These are phyloP conservation scores for Symbiodinium natans DNA, from an alignment of 73 alveolate species.

Conservation along the genomic window DNA sequence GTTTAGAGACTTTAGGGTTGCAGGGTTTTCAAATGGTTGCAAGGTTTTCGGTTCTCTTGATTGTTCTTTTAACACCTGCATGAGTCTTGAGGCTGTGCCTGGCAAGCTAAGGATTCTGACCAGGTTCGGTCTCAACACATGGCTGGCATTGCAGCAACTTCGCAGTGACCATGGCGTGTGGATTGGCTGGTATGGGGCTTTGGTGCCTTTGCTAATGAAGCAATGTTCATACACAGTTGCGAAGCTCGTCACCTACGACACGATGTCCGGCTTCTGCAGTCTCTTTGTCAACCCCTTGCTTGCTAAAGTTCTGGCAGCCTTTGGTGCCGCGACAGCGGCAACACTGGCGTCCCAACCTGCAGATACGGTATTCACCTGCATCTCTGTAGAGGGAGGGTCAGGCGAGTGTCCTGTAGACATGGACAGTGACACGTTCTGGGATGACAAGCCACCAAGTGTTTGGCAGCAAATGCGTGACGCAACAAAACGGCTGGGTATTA, in stretches of 20 bases:
- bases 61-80: too few relatives aligned
- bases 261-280: constrained; percentile 1
- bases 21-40: too few relatives aligned
- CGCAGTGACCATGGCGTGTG: constrained; percentile 65
- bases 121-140: constrained; percentile 74
- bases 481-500: constrained; percentile 38
- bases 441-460: constrained; percentile 33
- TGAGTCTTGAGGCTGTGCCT: too few relatives aligned
- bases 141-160: constrained; percentile 76
- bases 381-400: constrained; percentile 40
- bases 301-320: constrained; percentile 47
- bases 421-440: constrained; percentile 62
- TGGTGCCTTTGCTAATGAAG: constrained; percentile 48
- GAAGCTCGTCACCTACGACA: constrained; percentile 77
- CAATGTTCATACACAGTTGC: constrained; percentile 81
- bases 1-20: too few relatives aligned
- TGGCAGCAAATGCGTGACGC: constrained; percentile 92
- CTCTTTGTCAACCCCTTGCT: background rate
- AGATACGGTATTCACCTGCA: constrained; percentile 81
- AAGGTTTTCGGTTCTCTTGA: too few relatives aligned
- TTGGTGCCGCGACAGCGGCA: constrained; percentile 80
- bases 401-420: constrained; percentile 66
- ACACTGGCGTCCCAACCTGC: constrained; percentile 88
- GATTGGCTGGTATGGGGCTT: constrained; percentile 89
- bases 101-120: constrained; percentile 36